Base-by-base conservation (phyloP, 352 stramenopile species). In the Phytophthora aleatoria region DNA sequence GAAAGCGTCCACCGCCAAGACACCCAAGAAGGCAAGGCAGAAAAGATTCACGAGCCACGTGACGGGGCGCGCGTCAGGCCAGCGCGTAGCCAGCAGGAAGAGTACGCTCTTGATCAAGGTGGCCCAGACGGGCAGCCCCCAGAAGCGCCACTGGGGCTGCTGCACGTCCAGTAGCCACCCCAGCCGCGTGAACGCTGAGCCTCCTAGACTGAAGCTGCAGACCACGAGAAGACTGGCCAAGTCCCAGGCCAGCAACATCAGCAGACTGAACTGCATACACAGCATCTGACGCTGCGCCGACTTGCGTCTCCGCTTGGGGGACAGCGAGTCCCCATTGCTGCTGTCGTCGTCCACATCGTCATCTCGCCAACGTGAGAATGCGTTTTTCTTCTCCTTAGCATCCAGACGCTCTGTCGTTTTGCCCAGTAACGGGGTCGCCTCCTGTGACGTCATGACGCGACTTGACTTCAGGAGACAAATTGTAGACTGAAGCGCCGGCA, bases 1-100 rank as follows among this genome's bases (percentile, higher is more conserved):
- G 65, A 95, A 93, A 39, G 87, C 81, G 57, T 95, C 83, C 27
- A 91, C 67, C 13, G 84, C 84, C 47, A 95, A 65, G 33, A 91
- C 58, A 36, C 66, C 65, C 44, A 92, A 35, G 42, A 94, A 92
- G n/a, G 24, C 76, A 9, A 81, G 45, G 24, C 73, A 85, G 28
- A 88, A 78, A 20, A 72, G 24, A 49, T 90, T 78, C 39, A 76
- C 82, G 24, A 79, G 13, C 74, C 74, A 86, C 31, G 71, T 77
- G 41, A 80, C 30, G 13, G 69, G 44, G 5, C 71, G 69, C 12
- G 72, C 26, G 16, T 81, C 74, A 5, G 83, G 82, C 48, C 76
- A 83, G 50, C 69, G 68, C 26, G 76, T 85, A 28, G 76, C 76
- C 26, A 91, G 47, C 39, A 74, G 66, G 42, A 92, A 90, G 26